These are phyloP conservation scores for Picea sitchensis DNA, from an alignment of 75 land plant species.

Conservation along the genomic window DNA sequence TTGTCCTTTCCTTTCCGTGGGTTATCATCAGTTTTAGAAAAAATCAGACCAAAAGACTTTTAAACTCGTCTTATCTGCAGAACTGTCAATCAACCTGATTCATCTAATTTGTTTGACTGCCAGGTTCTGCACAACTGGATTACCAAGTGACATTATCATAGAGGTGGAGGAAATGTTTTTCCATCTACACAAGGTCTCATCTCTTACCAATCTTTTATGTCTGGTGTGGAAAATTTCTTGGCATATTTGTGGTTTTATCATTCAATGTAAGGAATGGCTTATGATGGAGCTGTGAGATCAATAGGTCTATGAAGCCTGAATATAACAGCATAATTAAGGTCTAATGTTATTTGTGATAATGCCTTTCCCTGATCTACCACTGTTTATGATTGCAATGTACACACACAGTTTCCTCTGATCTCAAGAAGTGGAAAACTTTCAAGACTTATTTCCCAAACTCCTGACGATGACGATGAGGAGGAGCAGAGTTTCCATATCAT, in stretches of 20 bases:
- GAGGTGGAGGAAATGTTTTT: slow-evolving; percentile 97
- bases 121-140: slow-evolving; percentile 95
- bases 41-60: background rate
- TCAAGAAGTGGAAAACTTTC: slow-evolving; percentile 16
- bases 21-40: background rate
- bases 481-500: slow-evolving; percentile 25
- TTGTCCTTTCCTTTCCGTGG: background rate
- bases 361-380: background rate
- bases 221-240: background rate
- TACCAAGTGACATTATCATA: slow-evolving; percentile 87
- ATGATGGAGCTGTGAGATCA: slow-evolving; percentile 11
- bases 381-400: slow-evolving; percentile 9
- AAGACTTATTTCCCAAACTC: slow-evolving; percentile 15
- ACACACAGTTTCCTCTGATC: slow-evolving; percentile 13
- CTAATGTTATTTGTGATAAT: background rate
- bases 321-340: background rate
- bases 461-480: slow-evolving; percentile 28
- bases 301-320: slow-evolving; percentile 16
- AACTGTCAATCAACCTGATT: background rate
- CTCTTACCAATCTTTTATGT: background rate
- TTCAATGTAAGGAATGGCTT: background rate
- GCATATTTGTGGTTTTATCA: background rate
- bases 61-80: background rate
- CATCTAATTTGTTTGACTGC: background rate
- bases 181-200: slow-evolving; percentile 91